phyloP scores from a whole-genome alignment of 2,329 filamentous ascomycete species.

The Trichoderma koningii region DNA sequence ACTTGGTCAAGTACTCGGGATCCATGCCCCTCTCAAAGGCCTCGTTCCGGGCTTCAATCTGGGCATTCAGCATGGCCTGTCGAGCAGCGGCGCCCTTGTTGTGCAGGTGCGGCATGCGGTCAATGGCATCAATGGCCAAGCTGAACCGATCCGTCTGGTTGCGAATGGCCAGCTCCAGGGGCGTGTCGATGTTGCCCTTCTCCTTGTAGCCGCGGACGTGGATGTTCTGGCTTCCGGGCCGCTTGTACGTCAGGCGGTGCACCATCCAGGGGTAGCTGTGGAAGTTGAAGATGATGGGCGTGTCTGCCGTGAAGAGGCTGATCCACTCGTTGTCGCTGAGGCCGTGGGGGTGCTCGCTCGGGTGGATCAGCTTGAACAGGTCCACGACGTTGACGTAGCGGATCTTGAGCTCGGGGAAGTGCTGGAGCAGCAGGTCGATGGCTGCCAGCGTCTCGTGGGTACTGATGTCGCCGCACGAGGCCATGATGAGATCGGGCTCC shows the following conservation, averaged over 20 bases:
- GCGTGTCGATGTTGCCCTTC: slow-evolving; percentile 83
- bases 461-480: slow-evolving; percentile 71
- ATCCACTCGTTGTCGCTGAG: slow-evolving; percentile 66
- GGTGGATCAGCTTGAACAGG: slow-evolving; percentile 75
- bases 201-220: slow-evolving; percentile 79
- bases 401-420: slow-evolving; percentile 72
- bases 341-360: slow-evolving; percentile 71
- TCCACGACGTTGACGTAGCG: slow-evolving; percentile 81
- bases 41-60: slow-evolving; percentile 63
- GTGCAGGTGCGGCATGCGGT: slow-evolving; percentile 62
- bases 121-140: slow-evolving; percentile 74
- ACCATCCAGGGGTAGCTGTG: slow-evolving; percentile 81
- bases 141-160: slow-evolving; percentile 78
- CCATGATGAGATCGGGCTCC: slow-evolving; percentile 76
- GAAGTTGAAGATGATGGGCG: slow-evolving; percentile 80
- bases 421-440: slow-evolving; percentile 69
- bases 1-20: slow-evolving; percentile 64
- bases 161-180: slow-evolving; percentile 74
- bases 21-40: slow-evolving; percentile 73
- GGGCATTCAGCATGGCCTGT: slow-evolving; percentile 64
- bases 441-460: slow-evolving; percentile 76
- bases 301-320: slow-evolving; percentile 70
- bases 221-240: slow-evolving; percentile 66
- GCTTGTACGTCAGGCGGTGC: slow-evolving; percentile 74
- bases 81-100: slow-evolving; percentile 65